phyloP scores from a whole-genome alignment of 305 asterid species.

The Fraxinus latifolia region DNA sequence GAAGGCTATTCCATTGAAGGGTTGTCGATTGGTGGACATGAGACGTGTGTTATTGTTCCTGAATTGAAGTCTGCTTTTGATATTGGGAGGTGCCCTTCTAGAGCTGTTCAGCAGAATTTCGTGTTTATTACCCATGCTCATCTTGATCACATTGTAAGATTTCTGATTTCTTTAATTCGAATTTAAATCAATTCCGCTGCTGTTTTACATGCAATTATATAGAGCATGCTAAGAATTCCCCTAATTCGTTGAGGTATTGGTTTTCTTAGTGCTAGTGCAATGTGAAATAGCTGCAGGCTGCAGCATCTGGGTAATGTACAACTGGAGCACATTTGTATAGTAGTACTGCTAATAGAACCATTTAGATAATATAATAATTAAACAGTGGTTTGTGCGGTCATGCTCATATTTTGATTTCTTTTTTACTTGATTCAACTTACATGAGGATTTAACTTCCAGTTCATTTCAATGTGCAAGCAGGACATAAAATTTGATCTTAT shows the following conservation, averaged over 20 bases:
- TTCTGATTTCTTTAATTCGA: background rate
- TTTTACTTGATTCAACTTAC: background rate
- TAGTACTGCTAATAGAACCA: background rate
- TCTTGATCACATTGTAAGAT: constrained; percentile 89
- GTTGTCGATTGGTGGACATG: constrained; percentile 85
- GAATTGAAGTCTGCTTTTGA: constrained; percentile 84
- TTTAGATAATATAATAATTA: background rate
- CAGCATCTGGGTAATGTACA: background rate
- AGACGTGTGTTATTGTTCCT: constrained; percentile 87
- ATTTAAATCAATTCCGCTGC: background rate
- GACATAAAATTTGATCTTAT: background rate
- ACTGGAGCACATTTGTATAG: background rate
- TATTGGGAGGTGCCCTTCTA: constrained; percentile 89
- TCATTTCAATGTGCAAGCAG: background rate
- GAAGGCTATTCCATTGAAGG: constrained; percentile 85
- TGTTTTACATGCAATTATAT: background rate
- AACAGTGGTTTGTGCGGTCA: background rate
- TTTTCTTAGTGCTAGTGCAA: background rate
- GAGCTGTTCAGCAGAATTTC: constrained; percentile 84
- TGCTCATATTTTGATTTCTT: background rate
- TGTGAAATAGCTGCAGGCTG: background rate
- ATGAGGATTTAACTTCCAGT: background rate
- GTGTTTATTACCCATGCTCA: constrained; percentile 95
- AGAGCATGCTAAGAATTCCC: background rate
- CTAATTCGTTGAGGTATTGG: background rate